Conservation (phyloP, 306 rosid genomes). For the Lithocarpus polystachyus region DNA sequence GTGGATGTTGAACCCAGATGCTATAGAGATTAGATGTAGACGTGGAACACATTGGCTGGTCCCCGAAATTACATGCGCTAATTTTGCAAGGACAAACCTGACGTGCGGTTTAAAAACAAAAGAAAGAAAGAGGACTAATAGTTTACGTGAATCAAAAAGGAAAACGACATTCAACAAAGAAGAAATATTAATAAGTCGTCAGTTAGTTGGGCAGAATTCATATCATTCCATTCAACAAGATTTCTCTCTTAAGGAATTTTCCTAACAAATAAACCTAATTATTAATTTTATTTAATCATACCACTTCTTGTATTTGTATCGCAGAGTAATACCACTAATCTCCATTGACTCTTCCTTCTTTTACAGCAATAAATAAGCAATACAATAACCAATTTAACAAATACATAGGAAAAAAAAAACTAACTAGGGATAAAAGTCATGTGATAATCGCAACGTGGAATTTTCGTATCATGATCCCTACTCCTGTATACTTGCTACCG, state of each 20-base stretch:
- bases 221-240: not conserved
- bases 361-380: not conserved
- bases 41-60: no score
- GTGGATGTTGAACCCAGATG: no score
- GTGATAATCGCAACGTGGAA: not conserved
- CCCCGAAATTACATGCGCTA: no score
- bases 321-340: not conserved
- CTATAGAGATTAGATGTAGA: no score
- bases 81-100: no score
- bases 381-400: slow-evolving; percentile 21
- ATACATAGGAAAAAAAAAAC: not conserved
- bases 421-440: not conserved
- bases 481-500: slow-evolving; percentile 5
- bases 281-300: not conserved
- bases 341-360: not conserved
- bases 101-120: no score
- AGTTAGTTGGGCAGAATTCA: not conserved
- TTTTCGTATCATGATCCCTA: slow-evolving; percentile 1
- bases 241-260: not conserved
- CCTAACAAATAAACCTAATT: not conserved
- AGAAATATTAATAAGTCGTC: not conserved
- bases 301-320: no score
- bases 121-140: not conserved
- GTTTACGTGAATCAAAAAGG: not conserved
- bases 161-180: not conserved